Conservation (phyloP, 371 early-diverging fungal species). For the Rhizopus arrhizus region DNA sequence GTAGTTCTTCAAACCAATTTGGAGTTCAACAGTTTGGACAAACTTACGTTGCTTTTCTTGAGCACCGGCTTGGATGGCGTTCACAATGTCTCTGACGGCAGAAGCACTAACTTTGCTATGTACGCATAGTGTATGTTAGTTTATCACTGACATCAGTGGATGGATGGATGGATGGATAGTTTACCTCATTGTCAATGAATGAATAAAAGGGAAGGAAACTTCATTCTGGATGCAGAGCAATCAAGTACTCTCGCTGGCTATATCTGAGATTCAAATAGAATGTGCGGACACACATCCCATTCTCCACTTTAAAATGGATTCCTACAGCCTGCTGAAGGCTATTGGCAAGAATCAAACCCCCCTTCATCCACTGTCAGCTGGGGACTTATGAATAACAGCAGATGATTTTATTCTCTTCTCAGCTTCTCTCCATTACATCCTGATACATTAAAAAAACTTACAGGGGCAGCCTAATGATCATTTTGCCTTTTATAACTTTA, state of each 20-base stretch:
- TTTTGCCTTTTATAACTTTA: too few species aligned
- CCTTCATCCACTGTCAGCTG: too few species aligned
- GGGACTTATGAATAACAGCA: too few species aligned
- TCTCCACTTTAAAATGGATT: too few species aligned
- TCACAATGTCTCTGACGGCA: conserved; percentile 85
- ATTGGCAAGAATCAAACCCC: too few species aligned
- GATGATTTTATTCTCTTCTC: too few species aligned
- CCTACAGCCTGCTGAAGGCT: too few species aligned
- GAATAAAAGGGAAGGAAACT: conserved; percentile 13
- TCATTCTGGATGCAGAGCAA: too few species aligned
- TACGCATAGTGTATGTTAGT: background rate
- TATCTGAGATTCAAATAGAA: background rate
- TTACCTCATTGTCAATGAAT: conserved; percentile 30
- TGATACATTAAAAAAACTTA: too few species aligned
- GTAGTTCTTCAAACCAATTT: conserved; percentile 99
- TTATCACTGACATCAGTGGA: conserved; percentile 10
- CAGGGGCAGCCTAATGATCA: too few species aligned
- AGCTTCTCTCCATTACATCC: too few species aligned
- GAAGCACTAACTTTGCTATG: conserved; percentile 86
- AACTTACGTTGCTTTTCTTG: conserved; percentile 93
- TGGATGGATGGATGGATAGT: conserved; percentile 29
- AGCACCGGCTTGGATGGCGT: conserved; percentile 68
- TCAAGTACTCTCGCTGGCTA: background rate
- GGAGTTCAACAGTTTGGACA: conserved; percentile 96
- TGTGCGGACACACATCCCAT: too few species aligned